Evolutionary conservation across 768 basidiomycete species (phyloP).

Genomic region (Boletus pseudopeckii): DNA sequence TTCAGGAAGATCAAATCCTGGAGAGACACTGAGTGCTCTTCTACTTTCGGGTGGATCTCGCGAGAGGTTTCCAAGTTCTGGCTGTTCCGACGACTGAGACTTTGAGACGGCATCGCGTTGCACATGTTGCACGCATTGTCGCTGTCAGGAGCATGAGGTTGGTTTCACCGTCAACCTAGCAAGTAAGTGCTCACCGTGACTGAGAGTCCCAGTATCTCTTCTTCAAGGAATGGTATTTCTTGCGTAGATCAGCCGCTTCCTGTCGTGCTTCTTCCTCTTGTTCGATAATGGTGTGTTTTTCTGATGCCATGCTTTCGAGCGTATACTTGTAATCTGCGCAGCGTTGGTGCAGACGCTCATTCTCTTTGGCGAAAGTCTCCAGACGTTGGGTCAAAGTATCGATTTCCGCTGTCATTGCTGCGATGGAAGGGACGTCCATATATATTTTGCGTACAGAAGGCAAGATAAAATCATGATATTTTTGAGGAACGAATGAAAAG

Average conservation of each 20-base stretch:
- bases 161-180: background rate
- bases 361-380: conserved; percentile 37
- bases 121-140: background rate
- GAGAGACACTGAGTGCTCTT: conserved; percentile 18
- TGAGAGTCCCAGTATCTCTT: conserved; percentile 20
- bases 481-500: conserved; percentile 47
- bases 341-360: conserved; percentile 41
- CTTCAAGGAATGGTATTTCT: conserved; percentile 31
- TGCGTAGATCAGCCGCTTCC: conserved; percentile 39
- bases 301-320: conserved; percentile 31
- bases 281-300: conserved; percentile 27
- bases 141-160: background rate
- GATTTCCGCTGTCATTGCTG: conserved; percentile 31
- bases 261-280: conserved; percentile 35
- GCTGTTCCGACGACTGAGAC: conserved; percentile 2
- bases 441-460: conserved; percentile 57
- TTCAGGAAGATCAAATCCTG: conserved; percentile 5
- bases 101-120: background rate
- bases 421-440: conserved; percentile 39
- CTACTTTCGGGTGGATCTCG: conserved; percentile 21
- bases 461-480: conserved; percentile 54
- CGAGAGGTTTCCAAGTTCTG: conserved; percentile 10
- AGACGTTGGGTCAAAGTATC: conserved; percentile 38
- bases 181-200: conserved; percentile 11
- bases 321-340: conserved; percentile 41